Conservation (phyloP, 2,329 filamentous ascomycete genomes). For the Colletotrichum lupini region DNA sequence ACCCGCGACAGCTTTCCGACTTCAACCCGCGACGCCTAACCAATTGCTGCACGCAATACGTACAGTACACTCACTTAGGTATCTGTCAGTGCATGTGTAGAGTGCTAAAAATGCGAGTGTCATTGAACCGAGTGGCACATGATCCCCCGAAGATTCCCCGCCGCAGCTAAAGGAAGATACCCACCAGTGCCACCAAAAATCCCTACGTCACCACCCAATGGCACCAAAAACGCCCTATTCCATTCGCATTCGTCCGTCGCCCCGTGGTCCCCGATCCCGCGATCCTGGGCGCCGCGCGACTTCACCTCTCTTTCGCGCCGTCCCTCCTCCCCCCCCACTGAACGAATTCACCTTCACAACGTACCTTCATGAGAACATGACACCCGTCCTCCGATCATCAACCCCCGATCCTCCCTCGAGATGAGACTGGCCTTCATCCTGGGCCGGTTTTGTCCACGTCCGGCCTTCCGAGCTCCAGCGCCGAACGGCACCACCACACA, state of each 20-base stretch:
- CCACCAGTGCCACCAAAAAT: neutral
- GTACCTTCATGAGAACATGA: slow-evolving; percentile 36
- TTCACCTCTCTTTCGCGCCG: neutral
- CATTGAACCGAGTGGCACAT: slow-evolving; percentile 15
- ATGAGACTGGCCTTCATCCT: slow-evolving; percentile 59
- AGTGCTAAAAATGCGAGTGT: neutral
- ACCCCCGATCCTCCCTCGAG: slow-evolving; percentile 41
- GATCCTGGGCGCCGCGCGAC: slow-evolving; percentile 16
- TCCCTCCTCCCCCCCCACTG: neutral
- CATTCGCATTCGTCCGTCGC: neutral
- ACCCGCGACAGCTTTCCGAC: slow-evolving; percentile 21
- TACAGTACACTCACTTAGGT: neutral
- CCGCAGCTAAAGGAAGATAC: neutral
- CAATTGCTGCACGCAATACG: neutral
- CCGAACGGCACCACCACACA: slow-evolving; percentile 30
- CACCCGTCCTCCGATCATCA: slow-evolving; percentile 12
- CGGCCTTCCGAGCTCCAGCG: slow-evolving; percentile 44
- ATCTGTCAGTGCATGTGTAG: neutral
- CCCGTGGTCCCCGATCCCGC: slow-evolving; percentile 4
- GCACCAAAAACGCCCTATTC: neutral
- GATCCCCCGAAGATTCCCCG: slow-evolving; percentile 40
- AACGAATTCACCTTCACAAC: neutral
- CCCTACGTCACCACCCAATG: slow-evolving; percentile 43
- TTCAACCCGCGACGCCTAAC: neutral
- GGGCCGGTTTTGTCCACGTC: slow-evolving; percentile 57